Evolutionary conservation across 495 filamentous ascomycete species (phyloP), one percentile per base, ranked within the genome.

Genomic region (Penicillium pulvis): DNA sequence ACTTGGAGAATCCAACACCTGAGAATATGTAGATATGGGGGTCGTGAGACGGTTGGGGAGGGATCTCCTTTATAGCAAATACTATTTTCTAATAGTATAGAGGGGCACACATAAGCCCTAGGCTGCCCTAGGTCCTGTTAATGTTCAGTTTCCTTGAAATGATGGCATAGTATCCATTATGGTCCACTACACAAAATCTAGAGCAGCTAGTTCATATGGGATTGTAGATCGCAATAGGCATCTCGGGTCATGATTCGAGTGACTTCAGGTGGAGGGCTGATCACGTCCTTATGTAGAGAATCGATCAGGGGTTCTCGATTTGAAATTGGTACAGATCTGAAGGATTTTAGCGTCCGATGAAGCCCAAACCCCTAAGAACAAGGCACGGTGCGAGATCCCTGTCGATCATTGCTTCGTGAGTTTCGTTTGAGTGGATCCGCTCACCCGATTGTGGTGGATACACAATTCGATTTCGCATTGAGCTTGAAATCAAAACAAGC

Each of bases 341-440:
- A 28, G 51, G 28, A 11, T 28, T 53, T 41, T 53, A 42, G 51
- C 16, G n/a, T 44, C 42, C 42, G 42, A 44, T 17, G 42, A 44
- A 10, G 3, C 1, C 42, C 42, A n/a, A 19, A 44, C 42, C 16
- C n/a, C 19, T 20, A 20, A 44, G 42, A 41, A 17, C 36, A 41
- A 17, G 42, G 42, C 42, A 44, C 19, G 42, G 17, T 10, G 42
- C n/a, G 16, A 19, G 42, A 44, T 44, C n/a, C n/a, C 26, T 49
- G 46, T 6, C 19, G 26, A 49, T 49, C 26, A 30, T 49, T 49
- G 24, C 46, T 28, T 23, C 6, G n/a, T 8, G 46, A 49, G 46
- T 44, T 3, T 44, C 42, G 42, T n/a, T n/a, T n/a, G n/a, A n/a
- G 42, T 44, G n/a, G 42, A 44, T 44, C 16, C n/a, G 3, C 10